Evolutionary conservation across 2,329 filamentous ascomycete species (phyloP).

Genomic region (Botrytis elliptica): DNA sequence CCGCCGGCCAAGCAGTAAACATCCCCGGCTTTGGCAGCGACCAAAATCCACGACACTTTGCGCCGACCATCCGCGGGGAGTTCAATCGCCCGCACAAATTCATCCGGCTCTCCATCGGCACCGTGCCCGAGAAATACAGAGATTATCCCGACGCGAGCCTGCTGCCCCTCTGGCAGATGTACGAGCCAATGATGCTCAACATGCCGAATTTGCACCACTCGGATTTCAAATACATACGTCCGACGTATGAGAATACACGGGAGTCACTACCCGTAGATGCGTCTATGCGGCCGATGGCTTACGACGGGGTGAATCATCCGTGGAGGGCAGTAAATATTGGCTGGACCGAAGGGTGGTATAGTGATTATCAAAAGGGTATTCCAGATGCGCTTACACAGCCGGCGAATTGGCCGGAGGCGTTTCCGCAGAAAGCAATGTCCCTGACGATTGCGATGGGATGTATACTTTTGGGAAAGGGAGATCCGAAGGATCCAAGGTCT

Average conservation of each 20-base stretch:
- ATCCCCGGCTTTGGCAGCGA: fast-evolving
- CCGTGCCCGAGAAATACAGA: background rate
- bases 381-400: background rate
- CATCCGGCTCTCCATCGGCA: background rate
- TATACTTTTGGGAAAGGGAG: background rate
- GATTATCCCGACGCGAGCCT: background rate
- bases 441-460: background rate
- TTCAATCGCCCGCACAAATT: constrained; percentile 4
- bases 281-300: background rate
- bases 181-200: constrained; percentile 14
- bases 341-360: background rate
- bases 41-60: background rate
- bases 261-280: background rate
- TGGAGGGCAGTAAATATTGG: background rate
- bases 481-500: background rate
- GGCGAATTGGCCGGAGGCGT: background rate
- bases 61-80: background rate
- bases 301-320: background rate
- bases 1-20: background rate
- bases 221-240: background rate
- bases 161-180: background rate
- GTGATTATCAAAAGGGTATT: fast-evolving
- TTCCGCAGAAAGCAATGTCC: fast-evolving
- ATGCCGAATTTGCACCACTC: background rate
- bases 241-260: background rate